phyloP scores from a whole-genome alignment of 192 early-diverging fungal genomes.

The Borealophlyctis nickersoniae region DNA sequence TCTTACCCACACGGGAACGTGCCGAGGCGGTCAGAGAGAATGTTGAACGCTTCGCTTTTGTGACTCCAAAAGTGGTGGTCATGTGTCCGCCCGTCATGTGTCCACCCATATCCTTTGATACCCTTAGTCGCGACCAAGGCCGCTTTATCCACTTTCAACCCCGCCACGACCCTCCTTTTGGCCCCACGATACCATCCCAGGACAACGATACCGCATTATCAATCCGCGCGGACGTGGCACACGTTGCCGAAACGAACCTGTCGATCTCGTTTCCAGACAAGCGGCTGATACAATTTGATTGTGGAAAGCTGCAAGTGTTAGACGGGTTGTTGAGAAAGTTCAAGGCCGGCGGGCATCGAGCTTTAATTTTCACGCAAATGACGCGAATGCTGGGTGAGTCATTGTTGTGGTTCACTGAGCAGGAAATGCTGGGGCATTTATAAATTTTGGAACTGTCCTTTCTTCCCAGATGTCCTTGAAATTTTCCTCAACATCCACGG shows the following conservation, averaged over 20 bases:
- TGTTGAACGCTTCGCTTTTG: slow-evolving; percentile 56
- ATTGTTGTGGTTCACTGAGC: too few species aligned
- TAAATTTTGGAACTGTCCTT: slow-evolving; percentile 4
- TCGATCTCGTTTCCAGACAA: slow-evolving; percentile 83
- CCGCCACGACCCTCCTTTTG: too few species aligned
- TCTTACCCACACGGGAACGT: slow-evolving; percentile 18
- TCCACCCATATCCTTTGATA: too few species aligned
- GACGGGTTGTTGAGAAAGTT: slow-evolving; percentile 73
- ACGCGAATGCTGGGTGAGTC: slow-evolving; percentile 76
- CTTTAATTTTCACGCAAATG: slow-evolving; percentile 91
- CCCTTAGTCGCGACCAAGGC: too few species aligned
- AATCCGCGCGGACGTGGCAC: slow-evolving; percentile 58
- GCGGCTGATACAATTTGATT: slow-evolving; percentile 78
- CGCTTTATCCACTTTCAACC: too few species aligned
- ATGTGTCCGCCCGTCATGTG: too few species aligned
- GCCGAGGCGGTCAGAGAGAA: slow-evolving; percentile 36
- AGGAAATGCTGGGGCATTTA: too few species aligned
- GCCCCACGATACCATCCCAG: too few species aligned
- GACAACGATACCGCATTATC: too few species aligned
- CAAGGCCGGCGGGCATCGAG: slow-evolving; percentile 75
- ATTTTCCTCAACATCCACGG: slow-evolving; percentile 81
- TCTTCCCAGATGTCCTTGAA: slow-evolving; percentile 84
- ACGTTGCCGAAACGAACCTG: slow-evolving; percentile 57
- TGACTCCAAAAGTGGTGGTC: slow-evolving; percentile 54
- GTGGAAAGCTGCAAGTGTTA: slow-evolving; percentile 81